Conservation (phyloP, 2,329 filamentous ascomycete genomes). For the Kalmusia sp. region DNA sequence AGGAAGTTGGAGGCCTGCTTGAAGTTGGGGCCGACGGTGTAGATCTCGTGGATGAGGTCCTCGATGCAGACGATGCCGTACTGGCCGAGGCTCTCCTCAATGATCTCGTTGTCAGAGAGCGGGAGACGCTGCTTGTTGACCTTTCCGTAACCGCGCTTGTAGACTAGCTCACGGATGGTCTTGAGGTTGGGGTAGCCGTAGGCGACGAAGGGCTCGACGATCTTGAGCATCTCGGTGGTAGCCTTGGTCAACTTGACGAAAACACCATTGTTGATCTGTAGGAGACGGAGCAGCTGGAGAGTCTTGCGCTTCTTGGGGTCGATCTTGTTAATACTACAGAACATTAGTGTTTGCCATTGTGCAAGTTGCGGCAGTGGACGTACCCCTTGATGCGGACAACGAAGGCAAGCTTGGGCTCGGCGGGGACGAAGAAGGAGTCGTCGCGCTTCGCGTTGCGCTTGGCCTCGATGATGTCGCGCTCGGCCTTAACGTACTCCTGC, state of each 20-base stretch:
- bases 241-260: constrained; percentile 99
- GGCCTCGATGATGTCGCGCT: constrained; percentile 97
- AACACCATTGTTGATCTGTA: constrained; percentile 99
- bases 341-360: constrained; percentile 10
- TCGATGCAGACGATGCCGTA: constrained; percentile 96
- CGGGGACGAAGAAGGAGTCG: constrained; percentile 92
- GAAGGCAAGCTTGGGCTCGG: constrained; percentile 97
- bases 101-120: constrained; percentile 96
- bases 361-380: constrained; percentile 33
- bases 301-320: constrained; percentile 99
- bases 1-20: constrained; percentile 99
- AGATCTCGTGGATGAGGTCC: constrained; percentile 98
- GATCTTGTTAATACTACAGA: constrained; percentile 98
- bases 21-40: constrained; percentile 96
- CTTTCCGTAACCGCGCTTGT: constrained; percentile 98
- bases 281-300: constrained; percentile 97
- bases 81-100: constrained; percentile 96
- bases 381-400: constrained; percentile 98
- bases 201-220: constrained; percentile 98
- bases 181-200: constrained; percentile 99
- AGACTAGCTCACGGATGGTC: constrained; percentile 98
- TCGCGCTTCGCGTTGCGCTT: constrained; percentile 87
- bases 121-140: constrained; percentile 97
- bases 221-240: constrained; percentile 92
- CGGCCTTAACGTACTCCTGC: constrained; percentile 97